Base-by-base conservation (phyloP, 306 rosid genomes). In the Medicago arabica region DNA sequence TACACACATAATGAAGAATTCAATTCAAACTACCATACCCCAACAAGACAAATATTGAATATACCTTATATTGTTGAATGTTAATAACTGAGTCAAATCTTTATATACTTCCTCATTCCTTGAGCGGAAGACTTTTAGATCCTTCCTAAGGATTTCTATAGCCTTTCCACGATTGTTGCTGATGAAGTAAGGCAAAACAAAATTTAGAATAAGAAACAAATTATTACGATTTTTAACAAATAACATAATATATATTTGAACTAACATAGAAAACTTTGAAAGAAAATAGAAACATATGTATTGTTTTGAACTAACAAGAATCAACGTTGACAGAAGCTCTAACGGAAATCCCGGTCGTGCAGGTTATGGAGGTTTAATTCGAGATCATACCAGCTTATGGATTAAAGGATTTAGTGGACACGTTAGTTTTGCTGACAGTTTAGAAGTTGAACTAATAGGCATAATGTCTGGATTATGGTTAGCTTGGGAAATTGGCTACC, bases 121-220 rank as follows among this genome's bases (percentile, higher is more conserved):
- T 8, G 44, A 17, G 10, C 34, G 7, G 43, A 76, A 80, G 14
- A 76, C 38, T 76, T 84, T 71, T 13, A 84, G 19, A 40, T 80
- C 79, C 65, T 76, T 84, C 34, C 31, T 12, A 23, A 84, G 84
- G 23, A 80, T 80, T 41, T 69, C 82, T 8, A 72, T 7, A 28
- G 84, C 84, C 76, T 23, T 67, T 43, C 3, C 2, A 40, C 67
- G 67, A 23, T 84, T 75, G 0, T 80, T 69, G 5, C 87, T 84
- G 55, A 41, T 16, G 38, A 53, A 73, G 61, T 9, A 65, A 65
- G 39, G 53, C 9, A 77, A 60, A 50, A n/a, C 5, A 53, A 53
- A 53, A 53, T 0, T 53, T 53, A 18, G 28, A 2, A 17, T 53
- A 53, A 53, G 25, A 53, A 16, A 17, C 17, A 2, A 53, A 41